Percentiles rank a stretch among this genome's conserved stretches.
Conservation (phyloP, 805 yeast species). For the Debaryomyces prosopidis region DNA sequence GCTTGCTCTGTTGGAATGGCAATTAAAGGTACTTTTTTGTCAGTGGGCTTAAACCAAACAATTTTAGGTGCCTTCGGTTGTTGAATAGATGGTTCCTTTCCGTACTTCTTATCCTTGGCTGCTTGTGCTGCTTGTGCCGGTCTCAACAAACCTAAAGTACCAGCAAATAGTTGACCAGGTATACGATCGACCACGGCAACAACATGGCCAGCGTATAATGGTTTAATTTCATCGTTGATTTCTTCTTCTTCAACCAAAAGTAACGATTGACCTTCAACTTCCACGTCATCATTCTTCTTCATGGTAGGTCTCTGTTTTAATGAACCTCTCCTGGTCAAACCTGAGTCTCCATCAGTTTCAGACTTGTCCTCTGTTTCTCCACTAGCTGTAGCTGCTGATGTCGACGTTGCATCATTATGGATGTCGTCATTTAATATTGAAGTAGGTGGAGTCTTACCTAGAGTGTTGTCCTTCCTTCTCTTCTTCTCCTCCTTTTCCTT, state of each 20-base stretch:
- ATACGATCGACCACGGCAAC: constrained; percentile 97
- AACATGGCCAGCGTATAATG: constrained; percentile 96
- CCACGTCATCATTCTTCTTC: constrained; percentile 97
- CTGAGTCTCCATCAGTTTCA: constrained; percentile 33
- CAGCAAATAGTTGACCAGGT: constrained; percentile 94
- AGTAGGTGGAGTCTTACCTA: constrained; percentile 32
- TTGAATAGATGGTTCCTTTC: constrained; percentile 46
- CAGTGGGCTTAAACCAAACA: constrained; percentile 99
- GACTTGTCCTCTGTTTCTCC: constrained; percentile 18
- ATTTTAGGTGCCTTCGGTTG: constrained; percentile 75
- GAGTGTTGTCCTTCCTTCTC: constrained; percentile 68
- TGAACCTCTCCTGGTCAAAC: constrained; percentile 76
- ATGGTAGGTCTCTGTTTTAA: constrained; percentile 93
- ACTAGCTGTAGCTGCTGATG: constrained; percentile 25
- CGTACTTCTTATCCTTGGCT: constrained; percentile 55
- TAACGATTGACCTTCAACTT: constrained; percentile 95
- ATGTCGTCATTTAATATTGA: constrained; percentile 61
- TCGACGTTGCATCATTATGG: constrained; percentile 78
- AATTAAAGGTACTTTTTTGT: constrained; percentile 94
- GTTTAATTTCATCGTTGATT: constrained; percentile 87
- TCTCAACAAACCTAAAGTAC: constrained; percentile 88
- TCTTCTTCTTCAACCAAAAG: constrained; percentile 93
- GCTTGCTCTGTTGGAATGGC: constrained; percentile 99
- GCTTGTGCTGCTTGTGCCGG: constrained; percentile 94
- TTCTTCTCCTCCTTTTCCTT: constrained; percentile 97